Base-by-base conservation (phyloP, 108 stramenopile species). In the Schizochytrium sp. region DNA sequence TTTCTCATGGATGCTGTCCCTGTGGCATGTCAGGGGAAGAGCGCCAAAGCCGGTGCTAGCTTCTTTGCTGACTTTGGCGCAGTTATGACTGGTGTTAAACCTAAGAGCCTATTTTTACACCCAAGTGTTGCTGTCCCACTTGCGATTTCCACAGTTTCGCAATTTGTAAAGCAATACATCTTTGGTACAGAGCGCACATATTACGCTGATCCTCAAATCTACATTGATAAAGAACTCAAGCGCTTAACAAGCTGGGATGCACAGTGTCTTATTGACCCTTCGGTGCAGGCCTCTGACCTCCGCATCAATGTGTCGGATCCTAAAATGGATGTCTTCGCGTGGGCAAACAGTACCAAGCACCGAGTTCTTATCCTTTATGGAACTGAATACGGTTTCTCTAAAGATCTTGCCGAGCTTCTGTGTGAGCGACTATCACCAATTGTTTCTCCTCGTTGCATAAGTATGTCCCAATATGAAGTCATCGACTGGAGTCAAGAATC, bases 1-100 rank as follows among this genome's bases (percentile, higher is more conserved):
- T 60, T 60, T 60, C 59, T 60, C 59, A 60, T 60, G 59, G 59
- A 60, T n/a, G 59, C 59, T n/a, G 59, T 60, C 59, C 59, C 59
- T 19, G 19, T 19, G 19, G 59, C 59, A 60, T 60, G 19, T 60
- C n/a, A 17, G 19, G 59, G 19, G 59, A 60, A 60, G 59, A n/a
- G 59, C 17, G 59, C 19, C 19, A 60, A 60, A n/a, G 59, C 17
- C 17, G 59, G 59, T 17, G 17, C 59, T n/a, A n/a, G 19, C 59
- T 60, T 60, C n/a, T 60, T 60, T 60, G 59, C 59, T 19, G 59
- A 60, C n/a, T 60, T 60, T 60, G 59, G 59, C 59, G 59, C 59
- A 17, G 59, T 60, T 60, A 60, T 60, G 59, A 60, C 59, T 19
- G 59, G 59, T n/a, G 59, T 60, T 17, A 17, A 19, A 19, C 59